Conservation (phyloP, 2,329 filamentous ascomycete genomes). For the Trichocomaceae sp. region DNA sequence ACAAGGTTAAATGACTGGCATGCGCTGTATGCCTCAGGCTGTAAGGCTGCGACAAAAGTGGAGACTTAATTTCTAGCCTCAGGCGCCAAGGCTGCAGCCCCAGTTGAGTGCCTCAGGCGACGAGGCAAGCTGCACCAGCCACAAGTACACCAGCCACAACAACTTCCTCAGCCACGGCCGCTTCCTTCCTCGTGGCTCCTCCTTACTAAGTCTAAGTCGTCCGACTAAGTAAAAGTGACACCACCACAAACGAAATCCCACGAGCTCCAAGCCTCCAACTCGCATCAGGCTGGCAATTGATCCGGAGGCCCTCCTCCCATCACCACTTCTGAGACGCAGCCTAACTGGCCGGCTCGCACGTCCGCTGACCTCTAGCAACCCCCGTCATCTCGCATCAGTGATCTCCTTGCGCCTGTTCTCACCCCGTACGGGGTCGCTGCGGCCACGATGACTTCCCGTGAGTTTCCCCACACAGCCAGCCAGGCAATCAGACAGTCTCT, state of each 20-base stretch:
- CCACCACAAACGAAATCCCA: constrained; percentile 14
- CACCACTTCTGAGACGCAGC: background rate
- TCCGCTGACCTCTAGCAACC: background rate
- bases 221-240: background rate
- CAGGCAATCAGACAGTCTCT: background rate
- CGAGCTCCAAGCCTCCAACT: background rate
- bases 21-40: background rate
- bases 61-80: background rate
- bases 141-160: background rate
- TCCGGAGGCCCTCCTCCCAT: constrained; percentile 1
- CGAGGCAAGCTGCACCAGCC: background rate
- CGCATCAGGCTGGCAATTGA: background rate
- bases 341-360: background rate
- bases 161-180: no score
- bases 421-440: constrained; percentile 40
- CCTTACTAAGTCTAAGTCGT: background rate
- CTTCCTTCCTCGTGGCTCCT: constrained; percentile 6
- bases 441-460: constrained; percentile 54
- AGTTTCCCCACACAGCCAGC: constrained; percentile 25
- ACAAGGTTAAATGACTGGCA: no score
- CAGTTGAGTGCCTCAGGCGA: background rate
- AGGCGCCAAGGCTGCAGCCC: background rate
- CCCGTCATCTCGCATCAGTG: background rate
- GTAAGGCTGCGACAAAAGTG: constrained; percentile 1
- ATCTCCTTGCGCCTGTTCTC: constrained; percentile 9